Evolutionary conservation across 202 grass and related monocot species (phyloP).

Genomic region (Digitaria exilis): DNA sequence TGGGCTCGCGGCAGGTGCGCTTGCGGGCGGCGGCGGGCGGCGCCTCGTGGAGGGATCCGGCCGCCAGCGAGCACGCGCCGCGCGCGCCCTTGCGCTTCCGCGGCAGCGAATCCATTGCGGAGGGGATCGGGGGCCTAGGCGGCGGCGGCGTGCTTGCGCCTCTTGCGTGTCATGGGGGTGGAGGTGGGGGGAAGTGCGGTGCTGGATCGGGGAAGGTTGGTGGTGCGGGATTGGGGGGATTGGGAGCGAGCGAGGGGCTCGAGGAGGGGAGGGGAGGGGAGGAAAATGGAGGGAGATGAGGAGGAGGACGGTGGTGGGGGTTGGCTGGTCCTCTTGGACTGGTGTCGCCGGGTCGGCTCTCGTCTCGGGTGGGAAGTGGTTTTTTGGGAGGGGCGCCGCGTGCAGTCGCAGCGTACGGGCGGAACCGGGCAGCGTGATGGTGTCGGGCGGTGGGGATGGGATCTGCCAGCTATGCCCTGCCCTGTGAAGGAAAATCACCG

Average conservation of each 20-base stretch:
- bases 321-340: no score
- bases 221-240: slow-evolving; percentile 1
- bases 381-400: not conserved
- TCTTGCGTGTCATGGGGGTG: slow-evolving; percentile 47
- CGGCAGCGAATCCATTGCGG: slow-evolving; percentile 58
- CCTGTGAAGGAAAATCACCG: no score
- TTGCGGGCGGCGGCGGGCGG: slow-evolving; percentile 42
- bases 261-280: no score
- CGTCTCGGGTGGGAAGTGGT: no score
- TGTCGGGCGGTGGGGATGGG: slow-evolving; percentile 21
- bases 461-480: not conserved
- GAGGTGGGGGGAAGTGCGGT: not conserved
- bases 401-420: slow-evolving; percentile 3
- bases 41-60: slow-evolving; percentile 51
- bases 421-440: not conserved
- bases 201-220: slow-evolving; percentile 31
- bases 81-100: slow-evolving; percentile 72
- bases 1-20: slow-evolving; percentile 62
- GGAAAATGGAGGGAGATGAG: not conserved
- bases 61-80: slow-evolving; percentile 50
- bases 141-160: slow-evolving; percentile 35
- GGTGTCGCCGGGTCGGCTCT: slow-evolving; percentile 38
- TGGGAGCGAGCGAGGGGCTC: slow-evolving; percentile 40
- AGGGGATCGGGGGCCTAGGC: not conserved
- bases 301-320: slow-evolving; percentile 9